Evolutionary conservation across 108 stramenopile species (phyloP).

Genomic region (Nitzschia putrida): DNA sequence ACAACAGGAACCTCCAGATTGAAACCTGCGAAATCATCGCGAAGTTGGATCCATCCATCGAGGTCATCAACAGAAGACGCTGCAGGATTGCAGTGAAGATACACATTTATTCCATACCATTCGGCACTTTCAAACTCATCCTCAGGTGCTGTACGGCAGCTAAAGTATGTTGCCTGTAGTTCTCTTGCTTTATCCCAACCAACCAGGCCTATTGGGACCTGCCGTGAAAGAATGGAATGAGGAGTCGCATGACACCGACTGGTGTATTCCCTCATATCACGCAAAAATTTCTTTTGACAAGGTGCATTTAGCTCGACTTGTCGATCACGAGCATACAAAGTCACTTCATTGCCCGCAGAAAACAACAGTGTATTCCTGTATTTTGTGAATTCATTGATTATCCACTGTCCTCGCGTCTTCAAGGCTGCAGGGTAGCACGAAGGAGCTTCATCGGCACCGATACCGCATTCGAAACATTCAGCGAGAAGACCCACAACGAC

Average conservation of each 20-base stretch:
- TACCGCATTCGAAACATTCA: slow-evolving; percentile 39
- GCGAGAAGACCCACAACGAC: slow-evolving; percentile 38
- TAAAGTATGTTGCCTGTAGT: slow-evolving; percentile 33
- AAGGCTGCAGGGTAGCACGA: slow-evolving; percentile 40
- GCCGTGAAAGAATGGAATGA: slow-evolving; percentile 22
- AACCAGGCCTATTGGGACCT: slow-evolving; percentile 45
- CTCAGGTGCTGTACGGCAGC: slow-evolving; percentile 37
- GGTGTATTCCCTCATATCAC: slow-evolving; percentile 47
- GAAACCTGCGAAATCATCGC: slow-evolving; percentile 2
- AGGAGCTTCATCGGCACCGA: slow-evolving; percentile 39
- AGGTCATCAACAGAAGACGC: slow-evolving; percentile 11
- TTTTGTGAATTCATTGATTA: slow-evolving; percentile 47
- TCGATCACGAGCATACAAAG: slow-evolving; percentile 26
- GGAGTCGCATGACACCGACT: slow-evolving; percentile 12
- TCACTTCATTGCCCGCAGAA: slow-evolving; percentile 53
- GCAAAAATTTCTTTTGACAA: slow-evolving; percentile 52
- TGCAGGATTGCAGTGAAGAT: slow-evolving; percentile 38
- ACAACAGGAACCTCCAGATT: slow-evolving; percentile 36
- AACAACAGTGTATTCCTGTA: slow-evolving; percentile 47
- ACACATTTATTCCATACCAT: slow-evolving; percentile 53
- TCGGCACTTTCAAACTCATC: slow-evolving; percentile 42
- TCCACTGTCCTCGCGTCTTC: slow-evolving; percentile 42
- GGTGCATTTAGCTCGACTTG: slow-evolving; percentile 32
- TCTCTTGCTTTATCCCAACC: slow-evolving; percentile 23
- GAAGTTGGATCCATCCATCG: slow-evolving; percentile 25